A percentile compares a stretch with the other conserved stretches of the same genome.
Conservation (phyloP, 2,329 filamentous ascomycete genomes). For the Thermomyces lanuginosus region DNA sequence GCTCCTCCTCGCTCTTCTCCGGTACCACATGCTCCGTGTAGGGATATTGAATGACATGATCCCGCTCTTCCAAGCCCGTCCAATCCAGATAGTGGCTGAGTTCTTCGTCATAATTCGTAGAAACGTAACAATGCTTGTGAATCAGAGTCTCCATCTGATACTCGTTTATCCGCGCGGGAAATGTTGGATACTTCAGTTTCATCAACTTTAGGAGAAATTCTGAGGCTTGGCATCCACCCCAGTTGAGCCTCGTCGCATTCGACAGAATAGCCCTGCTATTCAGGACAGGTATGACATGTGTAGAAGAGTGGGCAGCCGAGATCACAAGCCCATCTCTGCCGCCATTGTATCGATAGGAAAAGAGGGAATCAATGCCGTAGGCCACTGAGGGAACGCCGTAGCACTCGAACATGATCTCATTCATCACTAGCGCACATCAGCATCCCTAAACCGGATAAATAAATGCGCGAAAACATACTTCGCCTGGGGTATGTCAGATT, state of each 20-base stretch:
- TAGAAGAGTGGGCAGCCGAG: slow-evolving; percentile 83
- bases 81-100: slow-evolving; percentile 66
- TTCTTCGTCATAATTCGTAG: slow-evolving; percentile 66
- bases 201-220: slow-evolving; percentile 87
- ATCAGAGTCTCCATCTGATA: slow-evolving; percentile 81
- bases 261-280: slow-evolving; percentile 69
- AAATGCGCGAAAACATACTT: slow-evolving; percentile 41
- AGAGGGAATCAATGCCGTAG: slow-evolving; percentile 91
- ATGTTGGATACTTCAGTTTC: slow-evolving; percentile 76
- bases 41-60: slow-evolving; percentile 80
- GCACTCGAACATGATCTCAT: slow-evolving; percentile 90
- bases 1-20: slow-evolving; percentile 87
- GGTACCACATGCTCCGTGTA: slow-evolving; percentile 79
- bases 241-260: slow-evolving; percentile 80
- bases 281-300: slow-evolving; percentile 85
- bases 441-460: slow-evolving; percentile 5
- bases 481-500: slow-evolving; percentile 79
- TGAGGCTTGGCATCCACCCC: slow-evolving; percentile 78
- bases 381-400: slow-evolving; percentile 80
- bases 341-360: slow-evolving; percentile 85
- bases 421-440: slow-evolving; percentile 54
- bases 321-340: slow-evolving; percentile 77
- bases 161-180: slow-evolving; percentile 69
- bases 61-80: slow-evolving; percentile 77
- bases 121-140: slow-evolving; percentile 77